Conservation (phyloP, 2,329 filamentous ascomycete species). For the Penicillium sp. region DNA sequence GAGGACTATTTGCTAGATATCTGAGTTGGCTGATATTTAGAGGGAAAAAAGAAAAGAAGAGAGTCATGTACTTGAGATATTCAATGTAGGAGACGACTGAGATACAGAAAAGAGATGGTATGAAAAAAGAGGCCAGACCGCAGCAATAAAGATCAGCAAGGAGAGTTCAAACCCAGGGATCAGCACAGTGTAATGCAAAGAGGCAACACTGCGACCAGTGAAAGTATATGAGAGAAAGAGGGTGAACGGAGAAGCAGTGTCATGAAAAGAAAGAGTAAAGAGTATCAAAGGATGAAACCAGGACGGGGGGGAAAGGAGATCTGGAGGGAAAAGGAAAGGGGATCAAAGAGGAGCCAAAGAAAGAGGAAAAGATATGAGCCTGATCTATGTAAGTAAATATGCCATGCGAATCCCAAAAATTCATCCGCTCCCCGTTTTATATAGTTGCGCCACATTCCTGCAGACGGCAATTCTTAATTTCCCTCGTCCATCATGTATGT, state of each 20-base stretch:
- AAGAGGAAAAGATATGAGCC: constrained; percentile 33
- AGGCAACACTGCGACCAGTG: constrained; percentile 3
- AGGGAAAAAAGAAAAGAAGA: constrained; percentile 4
- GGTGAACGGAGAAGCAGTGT: constrained; percentile 18
- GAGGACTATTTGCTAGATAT: constrained; percentile 27
- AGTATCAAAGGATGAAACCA: constrained; percentile 11
- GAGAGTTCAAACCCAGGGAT: constrained; percentile 18
- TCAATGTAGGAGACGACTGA: constrained; percentile 34
- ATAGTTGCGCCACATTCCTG: constrained; percentile 37
- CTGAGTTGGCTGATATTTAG: constrained; percentile 30
- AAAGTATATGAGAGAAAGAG: constrained; percentile 3
- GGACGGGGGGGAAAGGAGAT: not conserved
- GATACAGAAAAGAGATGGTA: constrained; percentile 33
- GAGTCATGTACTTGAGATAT: constrained; percentile 29
- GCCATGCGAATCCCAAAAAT: constrained; percentile 40
- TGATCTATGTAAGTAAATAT: constrained; percentile 40
- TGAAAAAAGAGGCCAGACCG: constrained; percentile 20
- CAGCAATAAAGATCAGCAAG: constrained; percentile 22
- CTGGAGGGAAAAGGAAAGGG: constrained; percentile 9
- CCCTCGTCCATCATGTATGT: constrained; percentile 41
- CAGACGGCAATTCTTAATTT: constrained; percentile 33
- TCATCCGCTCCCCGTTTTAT: constrained; percentile 39
- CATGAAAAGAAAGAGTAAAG: constrained; percentile 14
- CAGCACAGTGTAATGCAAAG: constrained; percentile 21
- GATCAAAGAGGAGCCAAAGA: constrained; percentile 9